These are phyloP conservation scores for Sphagnum magellanicum DNA, from an alignment of 228 moss, liverwort and hornwort species.

Conservation along the genomic window DNA sequence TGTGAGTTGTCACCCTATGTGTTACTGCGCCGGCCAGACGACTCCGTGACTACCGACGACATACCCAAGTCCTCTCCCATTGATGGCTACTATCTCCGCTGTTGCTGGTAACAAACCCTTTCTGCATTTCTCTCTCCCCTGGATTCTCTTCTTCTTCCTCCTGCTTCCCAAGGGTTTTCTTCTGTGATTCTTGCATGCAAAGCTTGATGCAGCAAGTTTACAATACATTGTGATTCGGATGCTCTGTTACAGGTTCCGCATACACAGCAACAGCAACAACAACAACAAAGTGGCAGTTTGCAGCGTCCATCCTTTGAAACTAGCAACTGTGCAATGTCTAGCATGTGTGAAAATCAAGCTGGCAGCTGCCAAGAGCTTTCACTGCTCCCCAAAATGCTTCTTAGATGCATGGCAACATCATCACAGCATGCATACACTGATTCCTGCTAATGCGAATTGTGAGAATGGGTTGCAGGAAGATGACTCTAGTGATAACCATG, in stretches of 20 bases:
- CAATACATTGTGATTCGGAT: background rate
- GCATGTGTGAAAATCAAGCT: slow-evolving; percentile 61
- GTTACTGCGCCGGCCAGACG: slow-evolving; percentile 54
- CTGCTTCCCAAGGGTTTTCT: background rate
- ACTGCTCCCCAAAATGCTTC: slow-evolving; percentile 74
- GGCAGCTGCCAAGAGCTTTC: slow-evolving; percentile 60
- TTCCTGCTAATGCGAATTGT: slow-evolving; percentile 29
- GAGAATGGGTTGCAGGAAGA: too few relatives aligned
- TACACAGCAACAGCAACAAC: slow-evolving; percentile 59
- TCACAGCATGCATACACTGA: slow-evolving; percentile 52
- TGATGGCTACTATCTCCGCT: slow-evolving; percentile 71
- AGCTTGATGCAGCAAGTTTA: background rate
- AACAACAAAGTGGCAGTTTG: slow-evolving; percentile 55
- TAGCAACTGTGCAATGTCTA: slow-evolving; percentile 67
- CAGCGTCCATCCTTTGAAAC: slow-evolving; percentile 63
- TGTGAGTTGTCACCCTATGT: slow-evolving; percentile 79
- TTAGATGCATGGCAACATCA: slow-evolving; percentile 70
- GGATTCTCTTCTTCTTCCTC: too few relatives aligned
- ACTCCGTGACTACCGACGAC: slow-evolving; percentile 54
- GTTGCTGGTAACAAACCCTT: slow-evolving; percentile 41
- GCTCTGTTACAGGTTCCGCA: slow-evolving; percentile 20
- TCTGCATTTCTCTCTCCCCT: too few relatives aligned
- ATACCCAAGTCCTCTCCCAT: slow-evolving; percentile 46
- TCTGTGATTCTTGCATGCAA: background rate
- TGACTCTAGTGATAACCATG: slow-evolving; percentile 16